phyloP scores from a whole-genome alignment of 164 flowering plant species.

The Liquidambar formosana region DNA sequence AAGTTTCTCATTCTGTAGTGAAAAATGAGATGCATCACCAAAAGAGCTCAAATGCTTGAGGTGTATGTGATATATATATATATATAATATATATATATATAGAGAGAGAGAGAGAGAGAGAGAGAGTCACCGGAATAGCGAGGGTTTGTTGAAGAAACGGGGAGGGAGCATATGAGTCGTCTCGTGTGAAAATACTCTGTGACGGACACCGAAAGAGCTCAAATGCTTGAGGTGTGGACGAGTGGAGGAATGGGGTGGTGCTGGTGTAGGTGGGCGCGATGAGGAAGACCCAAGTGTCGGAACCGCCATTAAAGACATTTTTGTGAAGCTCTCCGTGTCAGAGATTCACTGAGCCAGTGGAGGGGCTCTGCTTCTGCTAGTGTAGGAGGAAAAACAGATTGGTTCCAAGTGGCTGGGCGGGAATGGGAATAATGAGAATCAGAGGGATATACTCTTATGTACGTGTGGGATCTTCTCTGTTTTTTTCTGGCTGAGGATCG shows the following conservation, averaged over 20 bases:
- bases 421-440: no score
- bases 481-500: no score
- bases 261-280: background rate
- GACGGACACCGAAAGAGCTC: background rate
- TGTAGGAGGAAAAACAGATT: no score
- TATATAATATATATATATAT: no score
- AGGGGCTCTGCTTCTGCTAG: no score
- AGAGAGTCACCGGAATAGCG: background rate
- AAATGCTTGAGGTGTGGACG: background rate
- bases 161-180: background rate
- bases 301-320: background rate
- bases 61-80: no score
- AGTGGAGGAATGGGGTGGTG: background rate
- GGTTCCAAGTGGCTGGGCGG: no score
- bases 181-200: background rate
- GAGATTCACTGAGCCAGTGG: no score
- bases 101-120: background rate
- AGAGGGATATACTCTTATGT: no score
- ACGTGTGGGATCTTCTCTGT: no score
- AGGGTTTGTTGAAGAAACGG: background rate
- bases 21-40: slow-evolving; percentile 1
- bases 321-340: background rate
- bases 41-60: no score
- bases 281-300: slow-evolving; percentile 1
- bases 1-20: slow-evolving; percentile 37